Evolutionary conservation across 2,329 filamentous ascomycete genomes (phyloP).

Genomic region (Penicillium brasilianum): DNA sequence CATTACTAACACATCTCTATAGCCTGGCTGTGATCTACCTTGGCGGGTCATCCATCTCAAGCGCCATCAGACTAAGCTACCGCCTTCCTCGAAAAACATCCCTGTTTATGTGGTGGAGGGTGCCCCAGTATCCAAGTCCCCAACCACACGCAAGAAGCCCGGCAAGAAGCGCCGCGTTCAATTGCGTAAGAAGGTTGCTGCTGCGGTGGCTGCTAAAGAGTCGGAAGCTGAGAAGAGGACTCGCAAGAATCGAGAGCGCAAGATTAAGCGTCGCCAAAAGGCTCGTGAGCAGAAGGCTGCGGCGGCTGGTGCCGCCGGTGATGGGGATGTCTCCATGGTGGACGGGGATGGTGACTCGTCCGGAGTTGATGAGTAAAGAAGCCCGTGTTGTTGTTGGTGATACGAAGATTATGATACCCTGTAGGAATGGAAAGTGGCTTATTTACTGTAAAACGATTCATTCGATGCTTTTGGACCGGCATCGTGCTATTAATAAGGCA

Average conservation of each 20-base stretch:
- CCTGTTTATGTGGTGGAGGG: slow-evolving; percentile 31
- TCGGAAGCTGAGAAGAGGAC: slow-evolving; percentile 46
- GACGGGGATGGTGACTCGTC: slow-evolving; percentile 28
- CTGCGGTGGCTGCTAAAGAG: slow-evolving; percentile 39
- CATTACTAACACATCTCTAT: slow-evolving; percentile 6
- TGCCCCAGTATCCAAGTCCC: slow-evolving; percentile 29
- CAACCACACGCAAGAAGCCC: slow-evolving; percentile 46
- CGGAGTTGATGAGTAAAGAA: slow-evolving; percentile 16
- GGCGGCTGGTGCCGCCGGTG: slow-evolving; percentile 23
- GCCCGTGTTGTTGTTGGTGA: not conserved
- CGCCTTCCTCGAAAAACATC: slow-evolving; percentile 29
- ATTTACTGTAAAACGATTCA: no score
- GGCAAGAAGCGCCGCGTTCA: slow-evolving; percentile 51
- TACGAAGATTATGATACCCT: slow-evolving; percentile 10
- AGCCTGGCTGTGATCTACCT: slow-evolving; percentile 49
- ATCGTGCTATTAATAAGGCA: no score
- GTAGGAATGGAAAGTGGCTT: not conserved
- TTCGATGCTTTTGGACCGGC: no score
- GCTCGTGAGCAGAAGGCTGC: slow-evolving; percentile 44
- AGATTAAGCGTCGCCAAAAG: slow-evolving; percentile 46
- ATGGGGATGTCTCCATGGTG: slow-evolving; percentile 23
- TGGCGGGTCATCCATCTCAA: slow-evolving; percentile 49
- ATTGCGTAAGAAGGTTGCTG: slow-evolving; percentile 42
- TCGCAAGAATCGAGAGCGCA: slow-evolving; percentile 47
- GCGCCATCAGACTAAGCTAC: slow-evolving; percentile 38